Evolutionary conservation across 805 yeast genomes (phyloP), one percentile per base, ranked within the genome.

Genomic region (Wickerhamiella lipophila): DNA sequence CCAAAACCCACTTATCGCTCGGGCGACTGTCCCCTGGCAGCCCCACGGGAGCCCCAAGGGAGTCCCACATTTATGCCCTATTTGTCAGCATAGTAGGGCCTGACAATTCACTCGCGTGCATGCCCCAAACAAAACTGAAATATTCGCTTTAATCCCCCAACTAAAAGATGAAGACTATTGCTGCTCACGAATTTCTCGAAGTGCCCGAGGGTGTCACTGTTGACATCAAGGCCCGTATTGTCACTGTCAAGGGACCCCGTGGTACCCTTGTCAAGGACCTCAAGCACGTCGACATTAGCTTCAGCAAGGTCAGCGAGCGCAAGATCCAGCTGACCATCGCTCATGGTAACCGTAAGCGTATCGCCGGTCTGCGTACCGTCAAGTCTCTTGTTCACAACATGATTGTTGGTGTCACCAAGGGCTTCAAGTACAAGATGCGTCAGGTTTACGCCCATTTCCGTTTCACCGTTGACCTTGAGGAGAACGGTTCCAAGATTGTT

Each of bases 401-500:
- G 80, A 72, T 92, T 75, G 84, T 83, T 62, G 99, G 99, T 83
- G 98, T 92, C 70, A 92, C 98, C 71, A 81, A 81, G 78, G 98
- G 97, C 74, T 89, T 75, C 94, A 81, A 84, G 76, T 92, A 92
- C 92, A 92, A 92, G 84, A 83, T 92, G 96, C 87, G 97, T 80
- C 88, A 86, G 73, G 98, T 92, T 59, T 94, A 89, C 71, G 99
- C 98, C 81, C 98, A 92, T 85, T 92, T 92, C 95, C 99, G 98
- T 72, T 92, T 94, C 76, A 92, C 92, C 76, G 96, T 92, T 62
- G 89, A 88, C 78, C 72, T 87, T 61, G 69, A 83, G 68, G 85
- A 83, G 60, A 75, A 77, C 65, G 89, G 89, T 52, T 72, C 76
- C 58, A 78, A 66, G 66, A 83, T 89, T 64, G 97, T 92, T 78